Evolutionary conservation across 2,329 filamentous ascomycete genomes (phyloP), one percentile per base, ranked within the genome.

Genomic region (Sporothrix luriei): DNA sequence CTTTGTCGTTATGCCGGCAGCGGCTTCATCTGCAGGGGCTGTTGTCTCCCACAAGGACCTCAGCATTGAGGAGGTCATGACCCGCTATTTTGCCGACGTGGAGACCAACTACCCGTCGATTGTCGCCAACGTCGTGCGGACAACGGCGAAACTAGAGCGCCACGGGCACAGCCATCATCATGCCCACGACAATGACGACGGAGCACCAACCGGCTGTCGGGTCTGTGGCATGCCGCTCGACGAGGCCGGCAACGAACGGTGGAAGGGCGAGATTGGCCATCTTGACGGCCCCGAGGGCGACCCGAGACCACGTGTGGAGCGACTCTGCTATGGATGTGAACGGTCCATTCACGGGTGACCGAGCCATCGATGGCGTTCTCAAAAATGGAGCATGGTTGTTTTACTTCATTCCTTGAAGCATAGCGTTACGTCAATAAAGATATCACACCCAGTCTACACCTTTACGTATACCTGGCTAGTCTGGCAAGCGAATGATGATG

Each of bases 91-190:
- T 76, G 87, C 88, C 73, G 90, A 88, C 52, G 92, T 97, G 19
- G 94, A 97, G 77, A 87, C 88, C 73, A 91, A 90, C 71, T 97
- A 96, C 76, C 92, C 94, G 3, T 92, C 91, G 69, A 93, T 98
- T 69, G 94, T 99, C 74, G 91, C 94, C 43, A 99, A 99, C 77
- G 95, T 99, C 11, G 94, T 97, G 5, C 88, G 93, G 72, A 99
- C 94, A 46, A 90, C 91, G n/a, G 90, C 88, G 66, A 97, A 96
- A 79, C 84, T 98, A 52, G 83, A 88, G 59, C 80, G 87, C 33
- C 59, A 55, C 11, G 26, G 52, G 2, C 52, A 55, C 13, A 29
- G 29, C 54, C 51, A 40, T 14, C 16, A 19, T 9, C 65, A 57
- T 11, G 26, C 13, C 52, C 33, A 64, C 9, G 21, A 43, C 52